Conservation (phyloP, 345 rosid genomes). For the Passiflora organensis region DNA sequence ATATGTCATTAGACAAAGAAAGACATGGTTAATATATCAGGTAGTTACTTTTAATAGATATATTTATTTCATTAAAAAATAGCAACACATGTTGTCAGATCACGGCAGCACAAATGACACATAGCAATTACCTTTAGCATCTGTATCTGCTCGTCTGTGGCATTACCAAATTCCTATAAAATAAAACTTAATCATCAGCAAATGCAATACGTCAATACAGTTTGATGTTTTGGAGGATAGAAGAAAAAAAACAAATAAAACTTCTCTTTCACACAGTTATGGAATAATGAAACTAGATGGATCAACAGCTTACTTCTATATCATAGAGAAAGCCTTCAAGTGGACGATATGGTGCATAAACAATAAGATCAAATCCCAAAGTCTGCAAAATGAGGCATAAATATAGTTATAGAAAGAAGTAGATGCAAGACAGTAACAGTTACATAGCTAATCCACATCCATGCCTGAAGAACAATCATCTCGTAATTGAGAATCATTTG, state of each 20-base stretch:
- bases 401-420: slow-evolving; percentile 7
- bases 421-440: slow-evolving; percentile 7
- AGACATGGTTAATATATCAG: neutral
- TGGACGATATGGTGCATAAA: slow-evolving; percentile 87
- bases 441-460: slow-evolving; percentile 23
- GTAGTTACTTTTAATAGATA: neutral
- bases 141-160: slow-evolving; percentile 47
- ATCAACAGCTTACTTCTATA: slow-evolving; percentile 51
- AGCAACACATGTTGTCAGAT: neutral
- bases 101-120: neutral
- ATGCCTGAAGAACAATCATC: slow-evolving; percentile 93
- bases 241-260: neutral
- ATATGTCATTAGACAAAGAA: too few relatives aligned
- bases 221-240: neutral
- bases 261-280: neutral
- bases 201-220: slow-evolving; percentile 4
- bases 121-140: slow-evolving; percentile 49
- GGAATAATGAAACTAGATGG: neutral
- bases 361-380: slow-evolving; percentile 95
- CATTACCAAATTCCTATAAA: slow-evolving; percentile 55
- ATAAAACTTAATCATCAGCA: slow-evolving; percentile 17
- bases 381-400: slow-evolving; percentile 48
- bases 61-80: neutral
- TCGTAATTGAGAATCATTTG: slow-evolving; percentile 94
- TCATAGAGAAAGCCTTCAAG: slow-evolving; percentile 81